Evolutionary conservation across 306 rosid species (phyloP).

Genomic region (Cicer bijugum): DNA sequence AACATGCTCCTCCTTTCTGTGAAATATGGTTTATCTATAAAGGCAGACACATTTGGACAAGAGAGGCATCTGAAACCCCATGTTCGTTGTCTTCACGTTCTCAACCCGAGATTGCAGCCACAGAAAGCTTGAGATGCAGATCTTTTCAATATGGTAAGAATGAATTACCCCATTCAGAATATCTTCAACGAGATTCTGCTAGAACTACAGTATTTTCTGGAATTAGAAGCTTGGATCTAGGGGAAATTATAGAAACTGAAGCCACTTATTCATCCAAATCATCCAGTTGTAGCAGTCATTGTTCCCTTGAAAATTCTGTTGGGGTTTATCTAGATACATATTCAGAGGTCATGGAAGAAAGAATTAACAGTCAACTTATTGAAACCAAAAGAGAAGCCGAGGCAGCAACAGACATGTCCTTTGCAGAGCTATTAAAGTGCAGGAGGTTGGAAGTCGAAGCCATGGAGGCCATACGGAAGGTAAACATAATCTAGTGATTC

Average conservation of each 20-base stretch:
- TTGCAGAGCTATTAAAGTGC: constrained; percentile 49
- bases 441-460: constrained; percentile 67
- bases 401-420: constrained; percentile 51
- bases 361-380: constrained; percentile 49
- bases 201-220: constrained; percentile 41
- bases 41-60: constrained; percentile 80
- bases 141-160: constrained; percentile 53
- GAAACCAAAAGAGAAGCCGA: constrained; percentile 62
- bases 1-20: constrained; percentile 70
- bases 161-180: constrained; percentile 44
- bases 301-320: constrained; percentile 57
- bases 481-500: constrained; percentile 41
- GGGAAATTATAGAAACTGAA: constrained; percentile 47
- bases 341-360: constrained; percentile 56
- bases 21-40: constrained; percentile 85
- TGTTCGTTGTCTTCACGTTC: constrained; percentile 50
- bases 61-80: constrained; percentile 69
- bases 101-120: constrained; percentile 50
- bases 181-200: constrained; percentile 50
- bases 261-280: constrained; percentile 50
- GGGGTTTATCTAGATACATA: constrained; percentile 47
- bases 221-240: constrained; percentile 46
- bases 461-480: constrained; percentile 65
- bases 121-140: constrained; percentile 46
- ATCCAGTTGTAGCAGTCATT: constrained; percentile 46